These are phyloP conservation scores for Mycena sp. DNA, from an alignment of 1,284 basidiomycete species.

Conservation along the genomic window DNA sequence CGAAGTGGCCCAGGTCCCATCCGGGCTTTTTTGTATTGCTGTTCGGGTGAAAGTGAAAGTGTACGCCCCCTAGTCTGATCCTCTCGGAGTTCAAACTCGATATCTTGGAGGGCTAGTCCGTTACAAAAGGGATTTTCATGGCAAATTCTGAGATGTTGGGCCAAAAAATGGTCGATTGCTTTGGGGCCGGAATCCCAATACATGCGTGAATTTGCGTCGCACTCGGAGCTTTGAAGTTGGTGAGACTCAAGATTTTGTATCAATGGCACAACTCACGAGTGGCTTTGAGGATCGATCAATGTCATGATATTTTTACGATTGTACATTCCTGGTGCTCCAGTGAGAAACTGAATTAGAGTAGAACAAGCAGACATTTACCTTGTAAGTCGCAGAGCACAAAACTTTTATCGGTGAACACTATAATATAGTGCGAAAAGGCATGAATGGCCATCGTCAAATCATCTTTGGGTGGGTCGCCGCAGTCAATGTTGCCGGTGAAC, in stretches of 20 bases:
- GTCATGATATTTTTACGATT: constrained; percentile 11
- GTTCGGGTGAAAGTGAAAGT: background rate
- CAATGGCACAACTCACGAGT: constrained; percentile 23
- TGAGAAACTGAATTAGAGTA: background rate
- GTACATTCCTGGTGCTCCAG: background rate
- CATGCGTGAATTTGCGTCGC: background rate
- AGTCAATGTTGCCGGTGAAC: constrained; percentile 19
- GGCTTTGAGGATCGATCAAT: constrained; percentile 14
- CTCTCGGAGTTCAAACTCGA: background rate
- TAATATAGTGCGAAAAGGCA: constrained; percentile 14
- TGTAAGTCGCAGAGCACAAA: constrained; percentile 17
- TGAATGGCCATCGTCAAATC: constrained; percentile 7
- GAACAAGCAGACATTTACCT: background rate
- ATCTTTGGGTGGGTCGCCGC: background rate
- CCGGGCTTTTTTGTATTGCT: too few relatives aligned
- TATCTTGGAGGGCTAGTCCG: background rate
- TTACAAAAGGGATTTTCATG: background rate
- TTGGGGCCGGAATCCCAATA: background rate
- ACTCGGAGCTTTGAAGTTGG: background rate
- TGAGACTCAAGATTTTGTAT: too few relatives aligned
- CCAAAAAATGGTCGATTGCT: background rate
- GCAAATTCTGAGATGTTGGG: background rate
- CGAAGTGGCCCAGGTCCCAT: background rate
- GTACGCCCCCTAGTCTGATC: too few relatives aligned
- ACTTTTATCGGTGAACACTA: background rate